Evolutionary conservation across 192 early-diverging fungal genomes (phyloP), one percentile per base, ranked within the genome.

Genomic region (Umbelopsis vinacea): DNA sequence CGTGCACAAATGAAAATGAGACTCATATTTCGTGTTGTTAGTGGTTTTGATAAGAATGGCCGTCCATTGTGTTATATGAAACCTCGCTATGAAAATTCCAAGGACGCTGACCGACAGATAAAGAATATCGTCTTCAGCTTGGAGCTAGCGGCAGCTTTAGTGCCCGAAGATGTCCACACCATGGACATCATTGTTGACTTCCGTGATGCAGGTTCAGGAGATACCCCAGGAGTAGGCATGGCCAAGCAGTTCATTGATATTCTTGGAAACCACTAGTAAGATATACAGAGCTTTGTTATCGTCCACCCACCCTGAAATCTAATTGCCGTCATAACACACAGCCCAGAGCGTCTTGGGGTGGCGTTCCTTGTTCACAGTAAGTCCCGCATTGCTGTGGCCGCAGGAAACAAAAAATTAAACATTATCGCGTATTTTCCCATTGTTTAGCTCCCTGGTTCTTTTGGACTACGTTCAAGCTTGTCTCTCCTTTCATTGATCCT

Each of bases 401-500:
- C 6, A 3, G 11, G 14, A 26, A 19, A 19, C 26, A 7, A 35
- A n/a, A 14, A 1, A 43, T 43, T 12, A 43, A n/a, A 43, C 6
- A 7, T 43, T 12, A 37, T 29, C 29, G 17, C 19, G 8, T 52
- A 46, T n/a, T n/a, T n/a, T n/a, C 33, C 29, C 29, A 29, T 29
- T 29, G 1, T 72, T 0, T 69, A 86, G 92, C 94, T 37, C 91
- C 91, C 45, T 93, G 90, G 90, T 90, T 93, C 76, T 90, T 97
- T 75, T 89, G 87, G 77, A 87, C 85, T 15, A 92, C 94, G 74
- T 94, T 91, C 80, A 91, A 85, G 76, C 68, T 94, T 19, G 83
- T 97, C 14, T 88, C 89, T 53, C 93, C 94, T 19, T 96, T 95
- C 71, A 87, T 97, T 67, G 94, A 97, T 78, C 94, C 93, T 4